A percentile compares a stretch with the other conserved stretches of the same genome.
These are phyloP conservation scores for Peziza echinospora DNA, from an alignment of 495 filamentous ascomycete species.

Conservation along the genomic window DNA sequence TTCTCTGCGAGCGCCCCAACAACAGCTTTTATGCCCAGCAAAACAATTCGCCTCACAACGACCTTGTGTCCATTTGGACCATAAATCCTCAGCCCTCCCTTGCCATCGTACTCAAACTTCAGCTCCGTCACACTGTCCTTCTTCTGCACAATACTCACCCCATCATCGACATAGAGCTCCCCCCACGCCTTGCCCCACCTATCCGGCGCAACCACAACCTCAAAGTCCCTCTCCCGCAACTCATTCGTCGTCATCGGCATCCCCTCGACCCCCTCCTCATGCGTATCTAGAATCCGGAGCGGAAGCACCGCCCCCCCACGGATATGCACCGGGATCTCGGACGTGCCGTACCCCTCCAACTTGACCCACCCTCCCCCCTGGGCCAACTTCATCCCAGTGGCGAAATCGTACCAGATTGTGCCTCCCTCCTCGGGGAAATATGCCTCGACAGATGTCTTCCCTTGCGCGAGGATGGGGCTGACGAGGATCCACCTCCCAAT, in stretches of 20 bases:
- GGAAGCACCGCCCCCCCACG: slow-evolving; percentile 51
- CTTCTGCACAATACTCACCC: slow-evolving; percentile 14
- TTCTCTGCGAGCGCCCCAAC: too few relatives aligned
- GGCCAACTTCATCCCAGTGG: slow-evolving; percentile 34
- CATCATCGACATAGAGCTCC: slow-evolving; percentile 62
- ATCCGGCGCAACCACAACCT: slow-evolving; percentile 45
- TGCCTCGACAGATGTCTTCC: slow-evolving; percentile 40
- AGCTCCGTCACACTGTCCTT: background rate
- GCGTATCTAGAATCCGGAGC: slow-evolving; percentile 22
- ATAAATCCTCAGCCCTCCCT: background rate
- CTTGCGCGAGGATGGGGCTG: slow-evolving; percentile 43
- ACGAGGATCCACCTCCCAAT: slow-evolving; percentile 52
- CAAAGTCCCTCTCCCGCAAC: slow-evolving; percentile 43
- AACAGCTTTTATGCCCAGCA: background rate
- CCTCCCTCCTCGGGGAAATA: slow-evolving; percentile 57
- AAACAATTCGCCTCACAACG: background rate
- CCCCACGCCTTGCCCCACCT: slow-evolving; percentile 38
- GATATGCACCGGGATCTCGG: slow-evolving; percentile 52
- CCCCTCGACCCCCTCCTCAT: slow-evolving; percentile 15
- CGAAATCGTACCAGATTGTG: slow-evolving; percentile 65
- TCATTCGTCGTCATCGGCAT: slow-evolving; percentile 49
- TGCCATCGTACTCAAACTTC: background rate
- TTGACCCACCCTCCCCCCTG: slow-evolving; percentile 34
- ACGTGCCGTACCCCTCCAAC: slow-evolving; percentile 32
- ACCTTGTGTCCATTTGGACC: background rate